Evolutionary conservation across 2,329 filamentous ascomycete species (phyloP).

Genomic region (Stenocarpella maydis): DNA sequence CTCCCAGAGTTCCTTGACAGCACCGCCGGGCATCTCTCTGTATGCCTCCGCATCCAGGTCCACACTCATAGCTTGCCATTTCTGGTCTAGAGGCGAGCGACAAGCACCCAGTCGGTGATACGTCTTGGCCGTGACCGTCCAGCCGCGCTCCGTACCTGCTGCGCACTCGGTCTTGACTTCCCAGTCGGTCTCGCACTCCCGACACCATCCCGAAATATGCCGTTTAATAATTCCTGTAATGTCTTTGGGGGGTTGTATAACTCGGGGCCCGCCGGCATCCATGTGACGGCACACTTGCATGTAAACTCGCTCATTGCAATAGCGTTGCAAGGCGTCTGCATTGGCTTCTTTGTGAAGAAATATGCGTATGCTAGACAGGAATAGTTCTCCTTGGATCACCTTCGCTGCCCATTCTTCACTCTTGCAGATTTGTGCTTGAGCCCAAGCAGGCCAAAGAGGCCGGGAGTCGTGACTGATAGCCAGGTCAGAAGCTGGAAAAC

Average conservation of each 20-base stretch:
- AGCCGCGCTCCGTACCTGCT: constrained; percentile 30
- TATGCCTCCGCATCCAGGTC: background rate
- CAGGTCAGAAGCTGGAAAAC: constrained; percentile 31
- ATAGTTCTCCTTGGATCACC: constrained; percentile 34
- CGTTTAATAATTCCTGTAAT: constrained; percentile 26
- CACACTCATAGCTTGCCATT: constrained; percentile 33
- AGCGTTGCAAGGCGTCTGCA: constrained; percentile 19
- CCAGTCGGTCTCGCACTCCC: constrained; percentile 33
- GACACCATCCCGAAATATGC: constrained; percentile 30
- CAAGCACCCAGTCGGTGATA: constrained; percentile 33
- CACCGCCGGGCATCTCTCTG: constrained; percentile 28
- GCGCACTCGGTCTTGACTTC: constrained; percentile 27
- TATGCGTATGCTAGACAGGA: constrained; percentile 27
- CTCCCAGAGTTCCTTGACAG: constrained; percentile 33
- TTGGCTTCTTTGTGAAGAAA: constrained; percentile 30
- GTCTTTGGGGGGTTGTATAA: constrained; percentile 1
- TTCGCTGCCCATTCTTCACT: constrained; percentile 24
- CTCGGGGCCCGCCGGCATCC: background rate
- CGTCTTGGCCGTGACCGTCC: constrained; percentile 31
- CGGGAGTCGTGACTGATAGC: constrained; percentile 17
- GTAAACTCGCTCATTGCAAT: background rate
- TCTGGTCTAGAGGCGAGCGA: constrained; percentile 32
- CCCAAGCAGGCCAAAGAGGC: too few species aligned
- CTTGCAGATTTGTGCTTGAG: constrained; percentile 20
- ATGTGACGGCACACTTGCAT: constrained; percentile 21